These are phyloP conservation scores for Blastocystis sp. DNA, from an alignment of 352 stramenopile genomes.

Conservation along the genomic window DNA sequence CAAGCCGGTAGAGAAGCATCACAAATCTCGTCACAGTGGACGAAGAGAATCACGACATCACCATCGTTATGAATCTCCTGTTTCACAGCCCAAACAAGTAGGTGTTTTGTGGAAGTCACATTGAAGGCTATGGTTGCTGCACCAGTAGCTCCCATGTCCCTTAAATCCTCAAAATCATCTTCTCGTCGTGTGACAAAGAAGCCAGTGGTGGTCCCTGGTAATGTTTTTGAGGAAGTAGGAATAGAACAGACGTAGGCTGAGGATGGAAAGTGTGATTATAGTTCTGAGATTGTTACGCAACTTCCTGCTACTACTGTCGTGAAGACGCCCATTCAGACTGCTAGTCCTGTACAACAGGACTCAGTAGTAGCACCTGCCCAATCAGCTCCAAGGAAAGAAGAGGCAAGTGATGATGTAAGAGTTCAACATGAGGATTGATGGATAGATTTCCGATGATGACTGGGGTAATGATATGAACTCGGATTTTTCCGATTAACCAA, in stretches of 20 bases:
- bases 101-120: not conserved
- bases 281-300: no score
- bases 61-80: not conserved
- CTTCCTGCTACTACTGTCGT: no score
- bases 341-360: not conserved
- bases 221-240: not conserved
- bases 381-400: not conserved
- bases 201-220: not conserved
- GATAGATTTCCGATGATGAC: slow-evolving; percentile 13
- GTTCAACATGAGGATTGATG: not conserved
- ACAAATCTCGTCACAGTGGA: not conserved
- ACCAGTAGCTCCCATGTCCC: not conserved
- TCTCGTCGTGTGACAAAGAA: not conserved
- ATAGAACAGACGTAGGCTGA: not conserved
- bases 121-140: not conserved
- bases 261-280: not conserved
- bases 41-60: not conserved
- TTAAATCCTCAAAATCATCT: not conserved
- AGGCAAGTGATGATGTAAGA: not conserved
- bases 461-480: not conserved
- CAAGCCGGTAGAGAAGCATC: no score
- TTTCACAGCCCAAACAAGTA: not conserved
- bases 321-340: not conserved
- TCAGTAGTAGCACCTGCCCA: not conserved
- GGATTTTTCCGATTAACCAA: not conserved